These are phyloP conservation scores for Rhynchospora pubera DNA, from an alignment of 176 grass and related monocot species.

Conservation along the genomic window DNA sequence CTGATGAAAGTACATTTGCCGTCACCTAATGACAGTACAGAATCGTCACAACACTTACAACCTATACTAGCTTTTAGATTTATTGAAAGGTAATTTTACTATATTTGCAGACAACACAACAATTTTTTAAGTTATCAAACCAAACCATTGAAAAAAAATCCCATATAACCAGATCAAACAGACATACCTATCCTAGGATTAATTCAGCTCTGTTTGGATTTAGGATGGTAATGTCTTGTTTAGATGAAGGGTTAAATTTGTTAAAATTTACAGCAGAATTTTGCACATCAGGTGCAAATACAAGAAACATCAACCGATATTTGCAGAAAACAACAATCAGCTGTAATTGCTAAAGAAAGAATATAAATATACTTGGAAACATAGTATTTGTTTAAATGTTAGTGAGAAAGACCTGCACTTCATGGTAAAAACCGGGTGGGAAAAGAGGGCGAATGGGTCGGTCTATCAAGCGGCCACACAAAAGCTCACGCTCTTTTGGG, in stretches of 20 bases:
- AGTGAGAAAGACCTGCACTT: conserved; percentile 61
- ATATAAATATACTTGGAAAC: neutral
- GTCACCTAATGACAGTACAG: conserved; percentile 39
- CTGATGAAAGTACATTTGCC: conserved; percentile 76
- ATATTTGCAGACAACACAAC: neutral
- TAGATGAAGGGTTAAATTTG: neutral
- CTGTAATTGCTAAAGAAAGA: conserved; percentile 15
- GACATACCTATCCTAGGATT: neutral
- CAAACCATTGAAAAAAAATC: neutral
- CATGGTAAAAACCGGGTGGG: conserved; percentile 89
- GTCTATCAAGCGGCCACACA: conserved; percentile 91
- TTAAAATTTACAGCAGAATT: neutral
- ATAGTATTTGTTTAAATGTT: neutral
- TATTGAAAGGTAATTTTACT: neutral
- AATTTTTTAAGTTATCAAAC: neutral
- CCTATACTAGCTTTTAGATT: neutral
- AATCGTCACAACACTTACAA: neutral
- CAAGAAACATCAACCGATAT: neutral
- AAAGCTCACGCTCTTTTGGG: conserved; percentile 89
- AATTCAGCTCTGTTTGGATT: neutral
- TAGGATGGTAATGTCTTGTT: neutral
- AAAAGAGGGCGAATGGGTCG: conserved; percentile 89
- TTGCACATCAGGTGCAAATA: neutral
- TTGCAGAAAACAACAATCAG: neutral
- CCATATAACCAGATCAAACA: neutral